Evolutionary conservation across 2,329 filamentous ascomycete genomes (phyloP).

Genomic region (Calonectria hawksworthii): DNA sequence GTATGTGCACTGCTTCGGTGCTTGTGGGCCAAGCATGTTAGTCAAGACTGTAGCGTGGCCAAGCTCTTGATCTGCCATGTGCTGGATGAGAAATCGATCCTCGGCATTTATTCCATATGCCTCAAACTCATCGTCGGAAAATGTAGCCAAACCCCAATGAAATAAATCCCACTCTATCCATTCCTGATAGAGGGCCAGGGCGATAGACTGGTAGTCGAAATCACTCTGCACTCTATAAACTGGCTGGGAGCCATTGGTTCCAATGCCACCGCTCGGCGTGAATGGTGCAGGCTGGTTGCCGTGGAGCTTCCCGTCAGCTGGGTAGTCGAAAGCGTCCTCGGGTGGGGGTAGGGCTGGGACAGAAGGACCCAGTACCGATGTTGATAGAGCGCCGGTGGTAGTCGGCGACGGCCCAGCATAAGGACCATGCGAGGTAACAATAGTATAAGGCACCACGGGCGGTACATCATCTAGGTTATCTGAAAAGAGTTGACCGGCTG

Average conservation of each 20-base stretch:
- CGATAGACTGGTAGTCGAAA: conserved; percentile 85
- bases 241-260: conserved; percentile 82
- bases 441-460: conserved; percentile 49
- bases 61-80: conserved; percentile 83
- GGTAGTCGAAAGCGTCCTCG: conserved; percentile 77
- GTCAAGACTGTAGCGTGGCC: conserved; percentile 83
- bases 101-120: conserved; percentile 76
- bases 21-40: conserved; percentile 81
- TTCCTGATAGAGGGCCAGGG: conserved; percentile 83
- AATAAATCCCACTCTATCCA: conserved; percentile 90
- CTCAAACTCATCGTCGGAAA: conserved; percentile 77
- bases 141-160: conserved; percentile 79
- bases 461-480: too few species aligned
- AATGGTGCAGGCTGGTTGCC: conserved; percentile 79
- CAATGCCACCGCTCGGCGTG: conserved; percentile 78
- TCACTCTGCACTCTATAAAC: conserved; percentile 85
- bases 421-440: conserved; percentile 77
- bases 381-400: conserved; percentile 77
- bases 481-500: too few species aligned
- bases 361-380: conserved; percentile 67
- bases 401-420: conserved; percentile 74
- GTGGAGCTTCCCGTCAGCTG: conserved; percentile 77
- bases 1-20: conserved; percentile 83
- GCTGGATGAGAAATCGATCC: conserved; percentile 78
- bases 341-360: conserved; percentile 71